Percentiles rank a stretch among this genome's conserved stretches.
Conservation (phyloP, 2,329 filamentous ascomycete genomes). For the Rhynchosporium secalis region DNA sequence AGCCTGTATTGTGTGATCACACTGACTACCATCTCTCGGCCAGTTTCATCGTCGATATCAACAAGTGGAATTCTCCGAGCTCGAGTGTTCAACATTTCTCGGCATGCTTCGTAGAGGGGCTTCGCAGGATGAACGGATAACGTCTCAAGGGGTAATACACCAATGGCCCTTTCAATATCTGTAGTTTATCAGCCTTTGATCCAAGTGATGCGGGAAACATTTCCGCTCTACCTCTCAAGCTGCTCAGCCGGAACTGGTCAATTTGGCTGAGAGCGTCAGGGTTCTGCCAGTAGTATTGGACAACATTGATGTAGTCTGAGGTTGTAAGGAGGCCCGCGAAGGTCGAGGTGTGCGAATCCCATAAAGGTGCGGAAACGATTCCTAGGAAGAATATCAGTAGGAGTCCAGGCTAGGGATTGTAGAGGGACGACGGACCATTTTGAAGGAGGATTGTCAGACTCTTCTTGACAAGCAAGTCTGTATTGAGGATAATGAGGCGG, state of each 20-base stretch:
- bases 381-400: slow-evolving; percentile 52
- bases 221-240: slow-evolving; percentile 70
- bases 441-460: slow-evolving; percentile 93
- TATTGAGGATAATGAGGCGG: slow-evolving; percentile 93
- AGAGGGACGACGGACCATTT: slow-evolving; percentile 64
- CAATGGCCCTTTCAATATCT: slow-evolving; percentile 96
- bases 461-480: slow-evolving; percentile 92
- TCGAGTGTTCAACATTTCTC: slow-evolving; percentile 89
- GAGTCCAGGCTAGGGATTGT: neutral
- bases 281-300: slow-evolving; percentile 98
- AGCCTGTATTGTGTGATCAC: slow-evolving; percentile 98
- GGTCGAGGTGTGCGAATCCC: slow-evolving; percentile 90
- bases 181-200: slow-evolving; percentile 28
- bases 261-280: slow-evolving; percentile 86
- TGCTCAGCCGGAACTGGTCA: slow-evolving; percentile 90
- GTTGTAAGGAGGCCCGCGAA: slow-evolving; percentile 94
- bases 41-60: slow-evolving; percentile 91
- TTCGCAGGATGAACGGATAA: slow-evolving; percentile 90
- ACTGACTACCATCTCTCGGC: slow-evolving; percentile 88
- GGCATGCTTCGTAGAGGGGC: slow-evolving; percentile 92
- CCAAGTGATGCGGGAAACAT: slow-evolving; percentile 8
- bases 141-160: slow-evolving; percentile 87
- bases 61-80: slow-evolving; percentile 92
- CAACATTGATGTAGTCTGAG: slow-evolving; percentile 97
- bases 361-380: slow-evolving; percentile 95